phyloP scores from a whole-genome alignment of 768 basidiomycete species.

The Suillus lakei region DNA sequence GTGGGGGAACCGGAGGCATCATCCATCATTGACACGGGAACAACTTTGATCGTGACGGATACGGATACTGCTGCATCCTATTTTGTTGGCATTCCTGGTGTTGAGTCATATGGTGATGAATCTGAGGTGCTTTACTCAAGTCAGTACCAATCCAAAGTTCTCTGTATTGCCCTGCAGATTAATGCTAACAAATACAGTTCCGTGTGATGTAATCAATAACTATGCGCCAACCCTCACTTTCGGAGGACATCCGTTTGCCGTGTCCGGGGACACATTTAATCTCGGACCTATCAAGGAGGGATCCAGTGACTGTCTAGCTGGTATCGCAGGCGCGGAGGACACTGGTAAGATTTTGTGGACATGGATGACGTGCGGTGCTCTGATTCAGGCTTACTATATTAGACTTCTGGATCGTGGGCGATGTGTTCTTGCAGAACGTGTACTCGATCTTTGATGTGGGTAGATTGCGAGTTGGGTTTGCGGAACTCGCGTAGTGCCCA shows the following conservation, averaged over 20 bases:
- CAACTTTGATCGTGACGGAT: constrained; percentile 33
- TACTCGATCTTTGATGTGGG: constrained; percentile 37
- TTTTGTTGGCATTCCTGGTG: constrained; percentile 37
- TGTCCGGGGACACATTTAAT: constrained; percentile 45
- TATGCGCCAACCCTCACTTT: constrained; percentile 41
- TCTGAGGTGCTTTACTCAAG: constrained; percentile 35
- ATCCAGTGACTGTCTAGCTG: constrained; percentile 42
- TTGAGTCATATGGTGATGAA: constrained; percentile 14
- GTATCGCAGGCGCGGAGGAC: constrained; percentile 32
- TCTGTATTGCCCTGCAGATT: neutral
- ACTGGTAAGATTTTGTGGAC: constrained; percentile 11
- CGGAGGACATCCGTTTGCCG: constrained; percentile 41
- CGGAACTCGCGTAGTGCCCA: constrained; percentile 29
- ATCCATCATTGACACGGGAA: constrained; percentile 42
- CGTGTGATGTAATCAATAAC: constrained; percentile 33
- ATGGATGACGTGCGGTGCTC: neutral
- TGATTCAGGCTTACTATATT: neutral
- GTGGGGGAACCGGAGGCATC: constrained; percentile 14
- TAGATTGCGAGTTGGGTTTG: constrained; percentile 46
- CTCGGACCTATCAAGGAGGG: constrained; percentile 40
- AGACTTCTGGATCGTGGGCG: constrained; percentile 40
- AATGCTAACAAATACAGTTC: constrained; percentile 28
- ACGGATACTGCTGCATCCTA: constrained; percentile 28
- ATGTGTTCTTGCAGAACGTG: constrained; percentile 39
- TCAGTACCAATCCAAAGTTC: constrained; percentile 12